Evolutionary conservation across 2,329 filamentous ascomycete species (phyloP).

Genomic region (Rutstroemia sp.): DNA sequence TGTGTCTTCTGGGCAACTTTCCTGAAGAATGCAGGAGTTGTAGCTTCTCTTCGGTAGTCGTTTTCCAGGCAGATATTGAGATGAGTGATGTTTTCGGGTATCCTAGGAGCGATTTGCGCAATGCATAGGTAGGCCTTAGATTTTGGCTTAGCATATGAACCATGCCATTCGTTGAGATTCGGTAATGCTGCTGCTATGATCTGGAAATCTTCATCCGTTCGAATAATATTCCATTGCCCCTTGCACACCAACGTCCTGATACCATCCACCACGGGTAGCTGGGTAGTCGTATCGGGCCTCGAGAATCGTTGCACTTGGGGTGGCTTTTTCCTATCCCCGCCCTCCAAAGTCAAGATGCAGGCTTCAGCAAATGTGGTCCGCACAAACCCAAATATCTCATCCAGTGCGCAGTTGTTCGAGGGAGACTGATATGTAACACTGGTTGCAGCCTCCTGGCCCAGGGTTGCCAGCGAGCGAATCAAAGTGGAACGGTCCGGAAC

Average conservation of each 20-base stretch:
- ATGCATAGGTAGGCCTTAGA: slow-evolving; percentile 67
- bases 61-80: slow-evolving; percentile 64
- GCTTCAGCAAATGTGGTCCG: slow-evolving; percentile 47
- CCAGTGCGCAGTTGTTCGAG: slow-evolving; percentile 59
- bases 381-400: slow-evolving; percentile 62
- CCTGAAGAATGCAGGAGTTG: slow-evolving; percentile 51
- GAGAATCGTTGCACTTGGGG: slow-evolving; percentile 55
- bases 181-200: slow-evolving; percentile 56
- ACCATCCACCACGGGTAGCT: slow-evolving; percentile 32
- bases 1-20: slow-evolving; percentile 52
- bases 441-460: slow-evolving; percentile 34
- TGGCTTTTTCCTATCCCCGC: slow-evolving; percentile 69
- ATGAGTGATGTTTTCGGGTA: slow-evolving; percentile 52
- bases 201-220: slow-evolving; percentile 54
- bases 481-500: slow-evolving; percentile 22
- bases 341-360: slow-evolving; percentile 63
- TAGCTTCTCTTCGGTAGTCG: slow-evolving; percentile 59
- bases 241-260: slow-evolving; percentile 64
- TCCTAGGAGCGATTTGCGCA: slow-evolving; percentile 50
- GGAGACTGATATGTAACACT: slow-evolving; percentile 52
- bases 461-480: slow-evolving; percentile 29
- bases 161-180: slow-evolving; percentile 49
- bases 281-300: slow-evolving; percentile 1
- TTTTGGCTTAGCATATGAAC: slow-evolving; percentile 59
- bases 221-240: slow-evolving; percentile 71